These are phyloP conservation scores for Cryptococcus neoformans DNA, from an alignment of 1,284 basidiomycete genomes.

Conservation along the genomic window DNA sequence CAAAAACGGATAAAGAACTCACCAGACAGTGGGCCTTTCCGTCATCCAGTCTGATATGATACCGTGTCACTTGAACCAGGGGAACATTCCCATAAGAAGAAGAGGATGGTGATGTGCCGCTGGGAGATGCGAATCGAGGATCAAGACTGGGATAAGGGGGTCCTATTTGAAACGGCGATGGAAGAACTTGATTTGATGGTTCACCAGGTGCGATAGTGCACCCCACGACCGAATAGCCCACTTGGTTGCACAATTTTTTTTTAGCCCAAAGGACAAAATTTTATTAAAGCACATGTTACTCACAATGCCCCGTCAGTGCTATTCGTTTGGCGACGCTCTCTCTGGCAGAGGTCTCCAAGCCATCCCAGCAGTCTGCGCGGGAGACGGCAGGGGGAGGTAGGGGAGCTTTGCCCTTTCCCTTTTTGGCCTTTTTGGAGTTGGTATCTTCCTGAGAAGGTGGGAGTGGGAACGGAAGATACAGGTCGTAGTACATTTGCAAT, in stretches of 20 bases:
- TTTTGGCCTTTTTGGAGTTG: slow-evolving; percentile 25
- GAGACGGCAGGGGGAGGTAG: not conserved
- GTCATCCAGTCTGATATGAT: slow-evolving; percentile 45
- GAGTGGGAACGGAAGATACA: slow-evolving; percentile 43
- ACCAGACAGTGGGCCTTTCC: slow-evolving; percentile 43
- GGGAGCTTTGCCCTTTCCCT: slow-evolving; percentile 34
- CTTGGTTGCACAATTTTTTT: slow-evolving; percentile 16
- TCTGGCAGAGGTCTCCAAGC: slow-evolving; percentile 28
- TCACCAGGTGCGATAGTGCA: slow-evolving; percentile 33
- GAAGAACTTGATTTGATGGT: slow-evolving; percentile 24
- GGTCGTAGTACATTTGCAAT: slow-evolving; percentile 45
- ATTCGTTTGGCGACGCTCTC: slow-evolving; percentile 31
- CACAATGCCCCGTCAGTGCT: slow-evolving; percentile 41
- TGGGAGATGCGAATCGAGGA: slow-evolving; percentile 21
- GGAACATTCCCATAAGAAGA: slow-evolving; percentile 12
- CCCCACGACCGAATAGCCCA: slow-evolving; percentile 45
- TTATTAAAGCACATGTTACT: slow-evolving; percentile 8
- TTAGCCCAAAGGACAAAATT: not conserved
- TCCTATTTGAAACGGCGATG: slow-evolving; percentile 32
- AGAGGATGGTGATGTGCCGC: not conserved
- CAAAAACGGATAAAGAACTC: slow-evolving; percentile 8
- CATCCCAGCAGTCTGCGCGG: slow-evolving; percentile 35
- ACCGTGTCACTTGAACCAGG: slow-evolving; percentile 44
- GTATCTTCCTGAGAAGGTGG: slow-evolving; percentile 12
- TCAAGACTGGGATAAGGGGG: slow-evolving; percentile 43